Conservation (phyloP, 495 filamentous ascomycete genomes). For the Glarea lozoyensis region DNA sequence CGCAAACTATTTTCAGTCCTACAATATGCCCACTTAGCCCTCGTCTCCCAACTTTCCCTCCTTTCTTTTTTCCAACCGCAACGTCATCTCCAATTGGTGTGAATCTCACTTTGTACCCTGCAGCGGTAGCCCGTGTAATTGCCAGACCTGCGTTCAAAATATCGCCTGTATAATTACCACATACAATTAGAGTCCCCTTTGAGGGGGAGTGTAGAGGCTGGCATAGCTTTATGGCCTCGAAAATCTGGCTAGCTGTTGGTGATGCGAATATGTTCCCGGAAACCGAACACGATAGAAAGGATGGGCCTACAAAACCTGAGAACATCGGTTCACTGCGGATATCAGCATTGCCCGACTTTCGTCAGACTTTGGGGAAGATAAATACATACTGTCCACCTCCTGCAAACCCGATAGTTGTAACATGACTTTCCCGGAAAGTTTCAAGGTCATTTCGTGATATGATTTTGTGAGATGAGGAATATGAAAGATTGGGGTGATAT, state of each 20-base stretch:
- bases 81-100: conserved; percentile 54
- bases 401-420: conserved; percentile 17
- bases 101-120: conserved; percentile 45
- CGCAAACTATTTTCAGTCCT: conserved; percentile 16
- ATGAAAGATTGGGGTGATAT: conserved; percentile 11
- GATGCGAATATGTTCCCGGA: conserved; percentile 55
- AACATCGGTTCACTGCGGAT: conserved; percentile 45
- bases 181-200: conserved; percentile 48
- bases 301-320: conserved; percentile 54
- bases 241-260: conserved; percentile 52
- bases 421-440: conserved; percentile 12
- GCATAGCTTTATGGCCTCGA: conserved; percentile 42
- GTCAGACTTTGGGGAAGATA: background rate
- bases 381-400: conserved; percentile 15
- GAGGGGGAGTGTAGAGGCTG: conserved; percentile 30
- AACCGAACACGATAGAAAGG: conserved; percentile 49
- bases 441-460: conserved; percentile 14
- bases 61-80: conserved; percentile 44
- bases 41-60: conserved; percentile 46
- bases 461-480: conserved; percentile 13
- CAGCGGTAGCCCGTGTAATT: conserved; percentile 48
- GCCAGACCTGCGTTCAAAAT: conserved; percentile 55
- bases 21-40: conserved; percentile 44
- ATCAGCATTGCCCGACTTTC: background rate
- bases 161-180: conserved; percentile 59